A percentile compares a stretch with the other conserved stretches of the same genome.
Conservation (phyloP, 2,329 filamentous ascomycete genomes). For the Diaporthe nobilis region DNA sequence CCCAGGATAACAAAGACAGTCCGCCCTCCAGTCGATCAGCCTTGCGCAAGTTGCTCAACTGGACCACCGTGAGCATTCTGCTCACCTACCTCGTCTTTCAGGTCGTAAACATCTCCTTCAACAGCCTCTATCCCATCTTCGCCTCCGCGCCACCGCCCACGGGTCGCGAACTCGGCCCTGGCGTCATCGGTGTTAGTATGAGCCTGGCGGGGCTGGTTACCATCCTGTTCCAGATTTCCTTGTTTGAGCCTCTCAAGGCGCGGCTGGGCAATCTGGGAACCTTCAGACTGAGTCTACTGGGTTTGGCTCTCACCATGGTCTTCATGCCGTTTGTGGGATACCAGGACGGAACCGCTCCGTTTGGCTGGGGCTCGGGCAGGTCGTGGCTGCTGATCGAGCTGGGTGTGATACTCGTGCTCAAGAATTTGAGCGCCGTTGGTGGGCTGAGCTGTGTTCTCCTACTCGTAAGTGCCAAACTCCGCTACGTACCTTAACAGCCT, state of each 20-base stretch:
- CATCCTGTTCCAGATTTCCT: slow-evolving; percentile 89
- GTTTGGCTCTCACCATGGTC: slow-evolving; percentile 85
- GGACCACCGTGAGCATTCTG: slow-evolving; percentile 86
- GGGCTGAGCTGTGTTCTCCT: slow-evolving; percentile 91
- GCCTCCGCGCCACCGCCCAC: slow-evolving; percentile 81
- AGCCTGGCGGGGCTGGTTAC: slow-evolving; percentile 88
- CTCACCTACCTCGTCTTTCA: slow-evolving; percentile 94
- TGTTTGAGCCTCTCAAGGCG: slow-evolving; percentile 85
- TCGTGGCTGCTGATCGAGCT: slow-evolving; percentile 85
- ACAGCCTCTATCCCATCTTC: slow-evolving; percentile 95
- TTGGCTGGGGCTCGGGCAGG: slow-evolving; percentile 73
- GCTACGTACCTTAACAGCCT: not conserved
- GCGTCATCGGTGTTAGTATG: slow-evolving; percentile 87
- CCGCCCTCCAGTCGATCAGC: slow-evolving; percentile 56
- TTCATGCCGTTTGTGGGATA: slow-evolving; percentile 94
- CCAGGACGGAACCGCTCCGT: slow-evolving; percentile 68
- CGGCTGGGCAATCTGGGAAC: slow-evolving; percentile 88
- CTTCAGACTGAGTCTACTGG: slow-evolving; percentile 83
- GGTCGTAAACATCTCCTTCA: slow-evolving; percentile 93
- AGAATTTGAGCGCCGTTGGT: slow-evolving; percentile 91
- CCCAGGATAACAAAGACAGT: slow-evolving; percentile 62
- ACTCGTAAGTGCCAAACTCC: slow-evolving; percentile 71
- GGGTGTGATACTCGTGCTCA: slow-evolving; percentile 84
- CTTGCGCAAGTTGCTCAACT: slow-evolving; percentile 76
- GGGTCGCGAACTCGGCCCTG: slow-evolving; percentile 81